A percentile compares a stretch with the other conserved stretches of the same genome.
phyloP scores from a whole-genome alignment of 805 yeast species.

The Ogataea henricii region DNA sequence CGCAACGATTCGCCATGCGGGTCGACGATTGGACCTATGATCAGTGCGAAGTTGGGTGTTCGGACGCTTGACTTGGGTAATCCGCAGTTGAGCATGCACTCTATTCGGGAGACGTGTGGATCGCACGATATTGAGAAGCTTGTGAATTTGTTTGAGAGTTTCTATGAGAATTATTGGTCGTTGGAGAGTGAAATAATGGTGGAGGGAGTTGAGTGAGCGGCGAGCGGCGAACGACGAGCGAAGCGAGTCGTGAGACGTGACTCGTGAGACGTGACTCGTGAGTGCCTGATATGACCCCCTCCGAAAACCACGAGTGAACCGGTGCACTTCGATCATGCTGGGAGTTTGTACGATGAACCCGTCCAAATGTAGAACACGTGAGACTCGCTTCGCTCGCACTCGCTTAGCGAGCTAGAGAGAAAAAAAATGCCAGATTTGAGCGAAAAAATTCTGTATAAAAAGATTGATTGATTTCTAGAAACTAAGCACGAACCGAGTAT shows the following conservation, averaged over 20 bases:
- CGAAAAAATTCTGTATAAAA: too few species aligned
- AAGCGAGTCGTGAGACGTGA: neutral
- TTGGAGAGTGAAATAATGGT: conserved; percentile 47
- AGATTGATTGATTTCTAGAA: too few species aligned
- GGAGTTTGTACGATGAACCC: too few species aligned
- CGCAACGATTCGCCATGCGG: conserved; percentile 95
- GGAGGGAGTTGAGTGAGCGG: conserved; percentile 20
- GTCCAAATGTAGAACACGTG: too few species aligned
- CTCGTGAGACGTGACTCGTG: too few species aligned
- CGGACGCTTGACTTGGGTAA: conserved; percentile 88
- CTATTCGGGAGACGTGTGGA: conserved; percentile 90
- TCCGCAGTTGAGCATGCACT: conserved; percentile 92
- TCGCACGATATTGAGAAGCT: conserved; percentile 67
- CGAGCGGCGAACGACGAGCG: neutral
- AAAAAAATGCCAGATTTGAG: neutral
- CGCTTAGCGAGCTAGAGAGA: neutral
- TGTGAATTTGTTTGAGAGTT: conserved; percentile 61
- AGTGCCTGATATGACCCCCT: too few species aligned
- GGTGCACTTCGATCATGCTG: too few species aligned
- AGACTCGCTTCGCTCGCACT: neutral
- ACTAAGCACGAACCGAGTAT: too few species aligned
- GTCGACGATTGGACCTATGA: conserved; percentile 92
- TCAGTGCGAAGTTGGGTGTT: conserved; percentile 84
- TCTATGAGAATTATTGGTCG: conserved; percentile 48
- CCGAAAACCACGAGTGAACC: too few species aligned